Percentiles rank a stretch among this genome's conserved stretches.
Conservation (phyloP, 2,329 filamentous ascomycete genomes). For the Fusarium succisae region DNA sequence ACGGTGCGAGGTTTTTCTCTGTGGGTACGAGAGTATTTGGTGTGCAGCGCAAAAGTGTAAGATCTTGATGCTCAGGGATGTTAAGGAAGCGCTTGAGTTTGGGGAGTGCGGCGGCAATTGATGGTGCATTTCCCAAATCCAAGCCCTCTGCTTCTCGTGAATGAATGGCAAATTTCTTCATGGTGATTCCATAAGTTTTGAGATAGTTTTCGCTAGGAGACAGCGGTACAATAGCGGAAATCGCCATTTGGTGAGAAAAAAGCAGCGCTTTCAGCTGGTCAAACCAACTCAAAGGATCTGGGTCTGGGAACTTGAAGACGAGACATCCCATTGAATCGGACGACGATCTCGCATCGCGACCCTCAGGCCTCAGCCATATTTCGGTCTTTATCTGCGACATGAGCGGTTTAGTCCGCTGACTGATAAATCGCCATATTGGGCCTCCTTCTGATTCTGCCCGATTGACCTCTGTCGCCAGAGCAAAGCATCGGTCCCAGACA, state of each 20-base stretch:
- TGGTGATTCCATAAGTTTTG: background rate
- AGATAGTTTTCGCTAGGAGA: background rate
- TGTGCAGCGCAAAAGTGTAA: slow-evolving; percentile 17
- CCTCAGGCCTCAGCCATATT: slow-evolving; percentile 6
- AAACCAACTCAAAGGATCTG: background rate
- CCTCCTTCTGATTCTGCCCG: slow-evolving; percentile 26
- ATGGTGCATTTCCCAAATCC: slow-evolving; percentile 1
- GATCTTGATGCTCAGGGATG: slow-evolving; percentile 8
- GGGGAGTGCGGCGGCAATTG: slow-evolving; percentile 2
- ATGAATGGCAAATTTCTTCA: slow-evolving; percentile 22
- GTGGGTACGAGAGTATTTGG: slow-evolving; percentile 19
- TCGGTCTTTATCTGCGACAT: slow-evolving; percentile 31
- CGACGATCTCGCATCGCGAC: background rate
- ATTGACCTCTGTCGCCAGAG: slow-evolving; percentile 42
- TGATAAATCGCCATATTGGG: slow-evolving; percentile 39
- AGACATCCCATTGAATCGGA: background rate
- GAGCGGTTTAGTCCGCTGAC: slow-evolving; percentile 38
- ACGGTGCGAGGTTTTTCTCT: slow-evolving; percentile 19
- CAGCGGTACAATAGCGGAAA: slow-evolving; percentile 3
- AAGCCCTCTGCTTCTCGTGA: slow-evolving; percentile 18
- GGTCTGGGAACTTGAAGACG: slow-evolving; percentile 13
- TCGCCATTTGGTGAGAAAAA: background rate
- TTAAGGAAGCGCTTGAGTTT: slow-evolving; percentile 25
- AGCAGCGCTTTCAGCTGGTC: background rate
- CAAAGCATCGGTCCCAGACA: slow-evolving; percentile 41